phyloP scores from a whole-genome alignment of 768 basidiomycete genomes.

The Pholiota microspora region DNA sequence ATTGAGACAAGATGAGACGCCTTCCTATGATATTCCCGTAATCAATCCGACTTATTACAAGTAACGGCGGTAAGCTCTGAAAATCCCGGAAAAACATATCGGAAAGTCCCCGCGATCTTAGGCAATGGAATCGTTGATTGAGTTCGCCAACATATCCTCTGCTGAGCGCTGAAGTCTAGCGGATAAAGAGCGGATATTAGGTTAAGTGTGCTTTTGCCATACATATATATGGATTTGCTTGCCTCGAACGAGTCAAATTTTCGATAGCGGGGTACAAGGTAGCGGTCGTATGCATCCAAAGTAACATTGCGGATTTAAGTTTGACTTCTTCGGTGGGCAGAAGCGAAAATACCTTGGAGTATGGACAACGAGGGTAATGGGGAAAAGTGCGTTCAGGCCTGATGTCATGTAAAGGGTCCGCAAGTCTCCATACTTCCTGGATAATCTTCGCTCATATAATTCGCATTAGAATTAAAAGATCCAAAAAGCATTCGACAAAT shows the following conservation, averaged over 20 bases:
- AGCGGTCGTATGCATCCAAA: neutral
- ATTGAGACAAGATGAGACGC: neutral
- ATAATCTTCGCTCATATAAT: neutral
- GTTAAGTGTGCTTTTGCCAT: neutral
- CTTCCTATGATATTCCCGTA: neutral
- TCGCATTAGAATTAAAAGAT: neutral
- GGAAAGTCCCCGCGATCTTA: constrained; percentile 11
- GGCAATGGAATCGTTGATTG: constrained; percentile 2
- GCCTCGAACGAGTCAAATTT: neutral
- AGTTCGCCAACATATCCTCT: neutral
- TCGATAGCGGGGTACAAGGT: constrained; percentile 13
- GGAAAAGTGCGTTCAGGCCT: neutral
- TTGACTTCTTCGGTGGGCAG: neutral
- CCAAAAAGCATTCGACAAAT: neutral
- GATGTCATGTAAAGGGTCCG: neutral
- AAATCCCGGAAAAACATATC: constrained; percentile 12
- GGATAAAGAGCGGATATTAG: constrained; percentile 15
- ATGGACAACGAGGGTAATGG: neutral
- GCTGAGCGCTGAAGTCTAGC: constrained; percentile 4
- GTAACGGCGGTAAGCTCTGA: neutral
- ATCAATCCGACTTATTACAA: neutral
- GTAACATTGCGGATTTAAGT: neutral
- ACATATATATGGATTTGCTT: neutral
- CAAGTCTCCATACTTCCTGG: neutral
- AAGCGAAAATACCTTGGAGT: neutral